Evolutionary conservation across 352 stramenopile species (phyloP), one percentile per base, ranked within the genome.

Genomic region (Peronospora belbahrii): DNA sequence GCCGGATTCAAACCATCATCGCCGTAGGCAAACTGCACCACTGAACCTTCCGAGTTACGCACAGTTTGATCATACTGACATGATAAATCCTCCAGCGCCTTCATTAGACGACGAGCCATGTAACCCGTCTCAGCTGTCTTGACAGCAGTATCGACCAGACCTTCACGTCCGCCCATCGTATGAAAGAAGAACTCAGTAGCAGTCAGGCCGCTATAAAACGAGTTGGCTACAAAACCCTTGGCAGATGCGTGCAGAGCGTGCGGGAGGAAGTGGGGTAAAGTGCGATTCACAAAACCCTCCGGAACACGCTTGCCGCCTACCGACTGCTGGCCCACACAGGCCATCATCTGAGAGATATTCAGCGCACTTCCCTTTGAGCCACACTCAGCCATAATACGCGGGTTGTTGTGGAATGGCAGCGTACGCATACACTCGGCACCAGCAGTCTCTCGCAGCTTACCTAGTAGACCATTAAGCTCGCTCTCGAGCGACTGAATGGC

Each of bases 301-400:
- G 97, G 87, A 32, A 99, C 98, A 56, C 97, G 95, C 67, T 97
- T 98, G 50, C 97, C 97, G 39, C 95, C 94, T 9, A 99, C 96
- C 23, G 90, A 96, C 66, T 99, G 96, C 75, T 99, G 96, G 3
- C 96, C 97, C 19, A 99, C 91, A 76, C 96, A 99, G 15, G 96
- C 95, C 52, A 99, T 98, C 96, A 99, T 99, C 70, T 99, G 97
- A n/a, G 94, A 99, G 56, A 99, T 98, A 65, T 99, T 99, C 2
- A 99, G 64, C 5, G 94, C 82, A 66, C 88, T 98, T 42, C 97
- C 97, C 80, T 99, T 99, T 2, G 95, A 98, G 31, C 97, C 97
- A 74, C 95, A 99, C 48, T 98, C 88, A 18, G 96, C 96, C 97
- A 99, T 99, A 51, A 99, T 98, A 60, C 82, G 79, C 27, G 82